These are phyloP conservation scores for Curvularia spicifera DNA, from an alignment of 2,329 filamentous ascomycete genomes.

Conservation along the genomic window DNA sequence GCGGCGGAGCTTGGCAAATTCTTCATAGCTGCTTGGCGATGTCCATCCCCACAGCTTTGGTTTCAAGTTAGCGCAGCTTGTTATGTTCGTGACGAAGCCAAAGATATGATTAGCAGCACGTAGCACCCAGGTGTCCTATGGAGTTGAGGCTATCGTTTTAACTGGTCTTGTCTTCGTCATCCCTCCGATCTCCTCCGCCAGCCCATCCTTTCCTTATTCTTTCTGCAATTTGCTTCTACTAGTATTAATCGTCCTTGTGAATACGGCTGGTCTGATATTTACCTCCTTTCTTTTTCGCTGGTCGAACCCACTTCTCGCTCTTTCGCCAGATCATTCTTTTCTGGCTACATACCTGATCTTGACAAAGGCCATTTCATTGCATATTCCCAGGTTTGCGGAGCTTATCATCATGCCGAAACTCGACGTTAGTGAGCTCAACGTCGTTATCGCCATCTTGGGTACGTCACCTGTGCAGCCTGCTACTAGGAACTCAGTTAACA, in stretches of 20 bases:
- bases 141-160: background rate
- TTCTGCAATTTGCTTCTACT: background rate
- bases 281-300: background rate
- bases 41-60: background rate
- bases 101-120: background rate
- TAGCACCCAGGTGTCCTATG: background rate
- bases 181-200: too few relatives aligned
- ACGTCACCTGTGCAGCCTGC: constrained; percentile 13
- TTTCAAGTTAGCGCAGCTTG: background rate
- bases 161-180: too few relatives aligned
- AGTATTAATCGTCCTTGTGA: background rate
- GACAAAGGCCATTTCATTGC: background rate
- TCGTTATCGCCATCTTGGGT: constrained; percentile 58
- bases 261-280: background rate
- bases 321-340: background rate
- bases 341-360: background rate
- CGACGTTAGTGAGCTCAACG: constrained; percentile 60
- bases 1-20: background rate
- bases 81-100: background rate
- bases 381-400: background rate
- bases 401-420: constrained; percentile 53
- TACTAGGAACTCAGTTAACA: background rate
- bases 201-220: background rate
- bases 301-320: background rate
- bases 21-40: background rate